Base-by-base conservation (phyloP, 441 rosid genomes). In the Sinapis alba region DNA sequence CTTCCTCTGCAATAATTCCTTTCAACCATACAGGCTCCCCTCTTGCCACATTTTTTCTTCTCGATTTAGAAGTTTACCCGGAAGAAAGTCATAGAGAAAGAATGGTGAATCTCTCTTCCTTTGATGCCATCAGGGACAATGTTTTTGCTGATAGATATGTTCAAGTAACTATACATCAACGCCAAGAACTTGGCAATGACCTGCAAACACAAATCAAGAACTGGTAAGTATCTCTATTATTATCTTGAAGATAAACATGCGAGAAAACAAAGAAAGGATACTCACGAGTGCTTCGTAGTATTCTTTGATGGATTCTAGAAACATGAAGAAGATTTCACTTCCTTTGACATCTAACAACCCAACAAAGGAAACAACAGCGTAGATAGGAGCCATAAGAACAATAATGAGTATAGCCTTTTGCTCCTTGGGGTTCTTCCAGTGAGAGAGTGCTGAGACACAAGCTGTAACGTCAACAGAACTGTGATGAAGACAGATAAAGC, bases 391-490 rank as follows among this genome's bases (percentile, higher is more conserved):
- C 99, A 93, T 95, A 19, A 92, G 87, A 74, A 95, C 84, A 70
- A 93, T 93, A 27, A n/a, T n/a, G n/a, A n/a, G n/a, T n/a, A n/a
- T n/a, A n/a, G n/a, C n/a, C n/a, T n/a, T n/a, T n/a, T n/a, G 99
- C 75, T 95, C 97, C 83, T 92, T 95, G 0, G 99, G 97, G 69
- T 90, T 94, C 78, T 89, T 92, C 99, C 99, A 94, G 82, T 90
- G 83, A 73, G 83, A 83, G 13, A 92, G 83, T 95, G 96, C 74
- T 95, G 93, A 0, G 88, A 87, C 3, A 90, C 63, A 15, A 95
- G 92, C 86, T 89, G 93, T 38, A 88, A 20, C 24, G 97, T 87
- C 73, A 89, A 90, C 78, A 83, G 86, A 87, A 87, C 63, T 1
- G 96, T 78, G n/a, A 83, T 78, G 89, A 91, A 72, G 43, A 84